phyloP scores from a whole-genome alignment of 768 basidiomycete genomes.

The Mycena rosella region DNA sequence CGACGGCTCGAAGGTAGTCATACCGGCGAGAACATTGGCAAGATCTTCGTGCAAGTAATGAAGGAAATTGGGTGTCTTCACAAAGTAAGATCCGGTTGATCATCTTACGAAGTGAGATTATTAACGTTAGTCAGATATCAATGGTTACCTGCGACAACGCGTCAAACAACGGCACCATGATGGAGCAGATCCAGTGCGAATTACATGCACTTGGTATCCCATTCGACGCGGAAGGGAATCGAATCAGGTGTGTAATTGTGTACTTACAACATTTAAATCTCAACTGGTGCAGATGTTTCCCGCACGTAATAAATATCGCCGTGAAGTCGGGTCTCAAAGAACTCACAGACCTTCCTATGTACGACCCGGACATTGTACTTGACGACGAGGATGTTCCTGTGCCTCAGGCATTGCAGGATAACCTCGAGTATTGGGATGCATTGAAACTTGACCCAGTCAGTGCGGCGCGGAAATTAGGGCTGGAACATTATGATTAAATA shows the following conservation, averaged over 20 bases:
- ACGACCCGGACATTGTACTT: neutral
- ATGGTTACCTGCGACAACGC: slow-evolving; percentile 19
- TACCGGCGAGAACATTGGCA: too few relatives aligned
- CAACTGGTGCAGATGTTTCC: slow-evolving; percentile 34
- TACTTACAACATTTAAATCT: neutral
- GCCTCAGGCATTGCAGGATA: neutral
- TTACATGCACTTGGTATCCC: slow-evolving; percentile 13
- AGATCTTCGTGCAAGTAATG: too few relatives aligned
- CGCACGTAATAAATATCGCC: slow-evolving; percentile 37
- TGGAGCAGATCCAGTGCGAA: neutral
- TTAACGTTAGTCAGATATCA: too few relatives aligned
- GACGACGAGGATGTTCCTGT: neutral
- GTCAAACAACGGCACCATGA: neutral
- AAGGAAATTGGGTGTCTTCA: too few relatives aligned
- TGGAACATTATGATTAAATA: too few relatives aligned
- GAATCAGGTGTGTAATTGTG: slow-evolving; percentile 27
- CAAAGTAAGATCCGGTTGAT: too few relatives aligned
- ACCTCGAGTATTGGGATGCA: slow-evolving; percentile 3
- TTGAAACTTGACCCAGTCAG: neutral
- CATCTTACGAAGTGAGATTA: too few relatives aligned
- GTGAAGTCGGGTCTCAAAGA: slow-evolving; percentile 31
- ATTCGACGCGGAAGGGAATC: slow-evolving; percentile 34
- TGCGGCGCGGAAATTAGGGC: too few relatives aligned
- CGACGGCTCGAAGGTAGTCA: too few relatives aligned
- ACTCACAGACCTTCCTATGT: slow-evolving; percentile 10